Conservation (phyloP, 805 yeast genomes). For the Nakazawaea sp. region DNA sequence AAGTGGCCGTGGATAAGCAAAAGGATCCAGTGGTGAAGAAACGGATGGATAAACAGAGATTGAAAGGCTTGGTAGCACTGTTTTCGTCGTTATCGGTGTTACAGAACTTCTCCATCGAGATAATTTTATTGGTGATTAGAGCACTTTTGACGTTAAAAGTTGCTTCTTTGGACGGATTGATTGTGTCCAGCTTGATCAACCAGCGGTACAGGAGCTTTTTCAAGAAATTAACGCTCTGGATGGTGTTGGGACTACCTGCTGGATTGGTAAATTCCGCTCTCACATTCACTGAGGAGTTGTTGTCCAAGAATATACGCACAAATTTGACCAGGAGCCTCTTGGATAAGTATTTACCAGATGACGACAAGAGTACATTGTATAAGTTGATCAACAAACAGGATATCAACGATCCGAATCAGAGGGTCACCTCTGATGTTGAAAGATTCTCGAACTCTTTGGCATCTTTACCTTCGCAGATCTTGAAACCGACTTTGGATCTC, state of each 20-base stretch:
- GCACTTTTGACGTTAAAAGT: conserved; percentile 74
- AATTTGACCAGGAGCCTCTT: conserved; percentile 60
- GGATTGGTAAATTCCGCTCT: conserved; percentile 70
- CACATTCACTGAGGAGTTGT: conserved; percentile 48
- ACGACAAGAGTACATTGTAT: conserved; percentile 65
- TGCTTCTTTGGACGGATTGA: conserved; percentile 78
- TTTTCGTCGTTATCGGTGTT: conserved; percentile 1
- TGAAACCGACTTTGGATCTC: conserved; percentile 79
- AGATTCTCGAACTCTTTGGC: conserved; percentile 68
- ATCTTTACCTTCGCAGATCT: conserved; percentile 70
- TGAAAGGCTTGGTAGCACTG: conserved; percentile 1
- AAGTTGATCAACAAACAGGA: conserved; percentile 51
- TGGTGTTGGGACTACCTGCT: conserved; percentile 82
- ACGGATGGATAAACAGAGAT: background rate
- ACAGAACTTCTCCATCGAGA: conserved; percentile 20
- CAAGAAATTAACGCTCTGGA: conserved; percentile 64
- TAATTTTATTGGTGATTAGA: conserved; percentile 53
- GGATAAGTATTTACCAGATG: conserved; percentile 65
- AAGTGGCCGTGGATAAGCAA: conserved; percentile 6
- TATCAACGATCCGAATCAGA: conserved; percentile 73
- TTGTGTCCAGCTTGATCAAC: conserved; percentile 76
- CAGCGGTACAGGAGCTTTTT: conserved; percentile 61
- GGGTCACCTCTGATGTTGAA: conserved; percentile 74
- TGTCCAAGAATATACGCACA: conserved; percentile 53
- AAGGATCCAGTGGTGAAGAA: background rate